Base-by-base conservation (phyloP, 352 stramenopile species). In the Globisporangium paddicum region DNA sequence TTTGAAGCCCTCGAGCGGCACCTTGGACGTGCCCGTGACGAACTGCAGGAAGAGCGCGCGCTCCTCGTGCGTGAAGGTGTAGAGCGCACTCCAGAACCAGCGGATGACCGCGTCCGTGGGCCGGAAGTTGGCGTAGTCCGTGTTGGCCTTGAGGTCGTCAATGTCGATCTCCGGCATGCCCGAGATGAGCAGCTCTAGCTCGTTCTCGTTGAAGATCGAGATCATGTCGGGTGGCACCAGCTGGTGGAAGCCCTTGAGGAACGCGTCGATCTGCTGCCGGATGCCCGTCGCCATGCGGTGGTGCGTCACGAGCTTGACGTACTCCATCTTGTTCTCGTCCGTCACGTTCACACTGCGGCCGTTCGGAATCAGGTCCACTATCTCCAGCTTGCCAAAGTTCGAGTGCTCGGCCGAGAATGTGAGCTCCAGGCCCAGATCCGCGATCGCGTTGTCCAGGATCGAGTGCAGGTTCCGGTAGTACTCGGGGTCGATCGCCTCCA, bases 271-370 rank as follows among this genome's bases (percentile, higher is more conserved):
- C 56, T 97, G 98, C 67, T 96, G 90, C 14, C 93, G 86, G 62
- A 99, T 99, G 23, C 94, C 92, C 23, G 95, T 98, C 34, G 97
- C 98, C 96, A 99, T 99, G n/a, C 96, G 87, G 75, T 99, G 96
- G 68, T 99, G 91, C 49, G 96, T 98, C 58, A 99, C 95, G 5
- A 97, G 66, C 55, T 95, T 86, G 10, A 97, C 86, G 62, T 98
- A 98, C 48, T 97, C 86, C 72, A 95, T 89, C 77, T 98, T 97
- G 84, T 98, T 98, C 18, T 80, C 88, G 52, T 98, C 87, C 2
- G 90, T 97, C 4, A 98, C 94, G 5, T 56, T 51, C 25, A 98
- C 73, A 58, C 96, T 66, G 14, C 79, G 76, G 7, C 93, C 94
- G 34, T 94, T 91, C 1, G 90, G 89, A 38, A 96, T 91, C 51